A percentile compares a stretch with the other conserved stretches of the same genome.
These are phyloP conservation scores for Breynia disticha DNA, from an alignment of 441 rosid genomes.

Conservation along the genomic window DNA sequence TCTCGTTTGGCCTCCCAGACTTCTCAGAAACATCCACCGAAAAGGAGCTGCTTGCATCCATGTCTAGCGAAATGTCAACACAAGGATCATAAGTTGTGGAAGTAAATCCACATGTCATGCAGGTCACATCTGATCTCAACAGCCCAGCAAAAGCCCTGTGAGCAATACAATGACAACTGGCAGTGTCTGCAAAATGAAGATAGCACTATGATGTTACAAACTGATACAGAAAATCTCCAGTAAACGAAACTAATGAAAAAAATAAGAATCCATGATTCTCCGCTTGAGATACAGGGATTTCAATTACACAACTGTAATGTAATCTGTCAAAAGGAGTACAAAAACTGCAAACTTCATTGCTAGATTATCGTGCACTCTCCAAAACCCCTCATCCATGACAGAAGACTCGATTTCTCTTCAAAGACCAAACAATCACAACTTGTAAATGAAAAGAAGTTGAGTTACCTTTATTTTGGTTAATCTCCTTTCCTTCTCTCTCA, in stretches of 20 bases:
- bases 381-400: too few relatives aligned
- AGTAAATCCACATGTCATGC: constrained; percentile 68
- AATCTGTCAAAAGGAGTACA: too few relatives aligned
- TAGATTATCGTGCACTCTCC: too few relatives aligned
- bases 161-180: constrained; percentile 57
- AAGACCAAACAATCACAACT: background rate
- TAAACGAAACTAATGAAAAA: background rate
- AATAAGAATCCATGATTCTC: too few relatives aligned
- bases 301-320: too few relatives aligned
- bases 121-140: constrained; percentile 71
- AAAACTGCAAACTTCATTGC: too few relatives aligned
- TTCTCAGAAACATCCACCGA: constrained; percentile 24
- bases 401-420: constrained; percentile 11
- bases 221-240: background rate
- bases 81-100: constrained; percentile 73
- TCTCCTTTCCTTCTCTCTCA: constrained; percentile 42
- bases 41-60: constrained; percentile 39
- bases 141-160: constrained; percentile 67
- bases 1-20: constrained; percentile 33
- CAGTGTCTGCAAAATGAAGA: constrained; percentile 36
- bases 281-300: too few relatives aligned
- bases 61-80: constrained; percentile 58
- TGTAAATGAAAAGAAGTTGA: constrained; percentile 3
- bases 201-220: background rate
- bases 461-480: constrained; percentile 35